Evolutionary conservation across 495 filamentous ascomycete species (phyloP).

Genomic region (Podospora didyma): DNA sequence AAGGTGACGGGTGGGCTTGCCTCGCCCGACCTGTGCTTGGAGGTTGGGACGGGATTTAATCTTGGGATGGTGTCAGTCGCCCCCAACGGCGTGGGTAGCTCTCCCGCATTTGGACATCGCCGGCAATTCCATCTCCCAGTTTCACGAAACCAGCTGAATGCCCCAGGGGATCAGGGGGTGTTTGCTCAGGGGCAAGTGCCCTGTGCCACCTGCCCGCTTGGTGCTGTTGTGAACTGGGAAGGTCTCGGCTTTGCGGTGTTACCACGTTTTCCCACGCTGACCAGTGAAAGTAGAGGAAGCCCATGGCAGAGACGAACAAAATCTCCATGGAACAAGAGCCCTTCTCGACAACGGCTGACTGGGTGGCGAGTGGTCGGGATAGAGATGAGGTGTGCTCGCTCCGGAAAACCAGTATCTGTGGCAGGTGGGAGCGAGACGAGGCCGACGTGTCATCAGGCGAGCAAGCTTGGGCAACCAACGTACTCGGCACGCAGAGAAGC

Average conservation of each 20-base stretch:
- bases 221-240: background rate
- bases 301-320: background rate
- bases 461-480: too few relatives aligned
- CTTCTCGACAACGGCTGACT: background rate
- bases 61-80: background rate
- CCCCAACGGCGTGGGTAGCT: background rate
- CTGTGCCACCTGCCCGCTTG: background rate
- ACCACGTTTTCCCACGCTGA: background rate
- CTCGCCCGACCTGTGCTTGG: background rate
- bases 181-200: background rate
- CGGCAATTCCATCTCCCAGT: background rate
- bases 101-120: background rate
- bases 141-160: background rate
- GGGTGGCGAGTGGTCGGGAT: background rate
- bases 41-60: background rate
- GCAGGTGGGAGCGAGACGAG: too few relatives aligned
- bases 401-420: too few relatives aligned
- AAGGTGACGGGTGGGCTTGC: background rate
- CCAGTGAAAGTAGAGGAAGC: too few relatives aligned
- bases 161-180: background rate
- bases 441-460: too few relatives aligned
- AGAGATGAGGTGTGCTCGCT: too few relatives aligned
- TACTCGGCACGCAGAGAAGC: too few relatives aligned
- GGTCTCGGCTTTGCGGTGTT: background rate
- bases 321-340: too few relatives aligned